Conservation (phyloP, 306 rosid genomes). For the Spatholobus suberectus region DNA sequence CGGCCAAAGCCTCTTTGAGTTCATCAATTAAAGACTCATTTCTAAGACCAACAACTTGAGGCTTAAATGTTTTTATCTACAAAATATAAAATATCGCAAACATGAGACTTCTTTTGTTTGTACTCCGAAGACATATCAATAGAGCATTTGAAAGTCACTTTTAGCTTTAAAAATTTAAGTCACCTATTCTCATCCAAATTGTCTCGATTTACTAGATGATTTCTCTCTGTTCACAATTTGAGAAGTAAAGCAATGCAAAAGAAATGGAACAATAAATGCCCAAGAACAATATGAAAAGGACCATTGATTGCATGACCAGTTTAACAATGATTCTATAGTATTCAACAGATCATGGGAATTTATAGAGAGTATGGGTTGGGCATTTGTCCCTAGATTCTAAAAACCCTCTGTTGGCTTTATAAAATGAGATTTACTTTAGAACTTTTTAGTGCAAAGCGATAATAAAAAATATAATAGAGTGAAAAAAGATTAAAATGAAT, state of each 20-base stretch:
- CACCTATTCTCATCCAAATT: background rate
- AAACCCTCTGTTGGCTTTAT: background rate
- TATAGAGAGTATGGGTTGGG: conserved; percentile 12
- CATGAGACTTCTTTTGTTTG: background rate
- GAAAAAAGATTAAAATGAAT: too few relatives aligned
- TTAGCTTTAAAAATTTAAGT: too few relatives aligned
- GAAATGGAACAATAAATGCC: too few relatives aligned
- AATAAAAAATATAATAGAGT: too few relatives aligned
- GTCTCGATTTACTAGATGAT: background rate
- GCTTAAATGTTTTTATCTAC: conserved; percentile 85
- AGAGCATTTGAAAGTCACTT: background rate
- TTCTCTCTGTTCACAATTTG: background rate
- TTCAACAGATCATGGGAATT: background rate
- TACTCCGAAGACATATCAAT: background rate
- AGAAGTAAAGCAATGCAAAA: conserved; percentile 19
- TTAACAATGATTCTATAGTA: background rate
- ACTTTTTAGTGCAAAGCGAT: too few relatives aligned
- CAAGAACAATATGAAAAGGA: background rate
- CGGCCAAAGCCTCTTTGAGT: conserved; percentile 88
- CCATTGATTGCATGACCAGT: background rate
- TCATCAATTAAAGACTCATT: conserved; percentile 75
- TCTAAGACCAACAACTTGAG: conserved; percentile 77
- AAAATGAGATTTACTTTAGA: too few relatives aligned
- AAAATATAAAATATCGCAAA: background rate
- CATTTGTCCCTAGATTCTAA: background rate